Base-by-base conservation (phyloP, 768 basidiomycete genomes). In the Pisolithus albus region DNA sequence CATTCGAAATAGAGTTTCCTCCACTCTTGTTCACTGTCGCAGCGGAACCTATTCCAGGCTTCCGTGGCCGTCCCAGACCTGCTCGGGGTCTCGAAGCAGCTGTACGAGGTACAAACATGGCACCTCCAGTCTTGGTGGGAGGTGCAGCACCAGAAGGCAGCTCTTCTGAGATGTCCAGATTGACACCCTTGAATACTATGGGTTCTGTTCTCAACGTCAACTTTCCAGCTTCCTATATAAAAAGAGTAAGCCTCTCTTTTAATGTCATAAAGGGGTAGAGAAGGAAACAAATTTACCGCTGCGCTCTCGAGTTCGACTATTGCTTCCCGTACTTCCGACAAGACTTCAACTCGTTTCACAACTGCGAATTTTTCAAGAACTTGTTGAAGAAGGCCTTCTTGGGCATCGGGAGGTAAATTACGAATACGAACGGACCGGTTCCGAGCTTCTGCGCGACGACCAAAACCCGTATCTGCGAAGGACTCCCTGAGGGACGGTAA, bases 301-400 rank as follows among this genome's bases (percentile, higher is more conserved):
- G 78, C 72, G 56, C 70, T 86, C 50, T 83, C 79, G 18, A 88
- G 69, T 61, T 86, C 84, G 10, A 83, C 78, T 4, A 83, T 69
- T 9, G 83, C 84, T 65, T 87, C 80, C 21, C 72, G 73, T 45
- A 67, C 66, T 52, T 83, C 79, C 6, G 70, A 63, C 58, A 92
- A 83, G 5, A 95, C 74, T 63, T 92, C 86, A 2, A 91, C 80
- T 5, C 92, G 81, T 47, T 79, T 82, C 38, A 90, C 78, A 3
- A 72, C 65, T 1, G 80, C 80, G 38, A 86, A 64, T 67, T 92
- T 95, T 64, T 93, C 91, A 4, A 99, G 70, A 0, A 74, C 72
- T 72, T 98, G 96, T 59, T 99, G 95, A 23, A 99, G 68, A 1
- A 98, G 71, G 2, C 89, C 95, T 63, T 98, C 96, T 62, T 96